Percentiles rank a stretch among this genome's conserved stretches.
These are phyloP conservation scores for Hypoxylon lienhwacheense DNA, from an alignment of 495 filamentous ascomycete genomes.

Conservation along the genomic window DNA sequence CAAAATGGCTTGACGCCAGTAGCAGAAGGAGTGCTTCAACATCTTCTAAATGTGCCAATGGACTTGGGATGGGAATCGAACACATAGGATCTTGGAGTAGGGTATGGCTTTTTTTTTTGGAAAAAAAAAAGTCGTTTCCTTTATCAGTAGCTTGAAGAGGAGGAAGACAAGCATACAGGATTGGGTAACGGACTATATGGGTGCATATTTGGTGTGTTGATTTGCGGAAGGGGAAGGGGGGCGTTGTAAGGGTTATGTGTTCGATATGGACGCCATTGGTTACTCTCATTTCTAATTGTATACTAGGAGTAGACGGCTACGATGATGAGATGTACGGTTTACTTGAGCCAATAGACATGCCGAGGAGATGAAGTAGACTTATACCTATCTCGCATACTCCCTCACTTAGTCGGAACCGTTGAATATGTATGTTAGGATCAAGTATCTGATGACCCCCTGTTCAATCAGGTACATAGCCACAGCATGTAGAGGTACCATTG, in stretches of 20 bases:
- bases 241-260: constrained; percentile 7
- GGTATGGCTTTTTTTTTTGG: too few relatives aligned
- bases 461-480: too few relatives aligned
- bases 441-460: too few relatives aligned
- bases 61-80: constrained; percentile 45
- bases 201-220: background rate
- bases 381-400: too few relatives aligned
- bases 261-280: constrained; percentile 1
- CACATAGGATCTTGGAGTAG: constrained; percentile 27
- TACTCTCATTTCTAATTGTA: constrained; percentile 4
- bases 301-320: constrained; percentile 8
- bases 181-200: background rate
- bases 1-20: constrained; percentile 53
- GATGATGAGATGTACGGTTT: constrained; percentile 10
- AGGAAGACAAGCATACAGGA: constrained; percentile 10
- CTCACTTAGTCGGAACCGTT: too few relatives aligned
- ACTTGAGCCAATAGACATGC: too few relatives aligned
- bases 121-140: constrained; percentile 45
- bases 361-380: too few relatives aligned
- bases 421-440: too few relatives aligned
- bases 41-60: constrained; percentile 52
- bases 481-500: too few relatives aligned
- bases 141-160: background rate
- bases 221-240: too few relatives aligned
- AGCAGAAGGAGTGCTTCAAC: constrained; percentile 51